Evolutionary conservation across 2,329 filamentous ascomycete species (phyloP).

Genomic region (Nothophoma quercina): DNA sequence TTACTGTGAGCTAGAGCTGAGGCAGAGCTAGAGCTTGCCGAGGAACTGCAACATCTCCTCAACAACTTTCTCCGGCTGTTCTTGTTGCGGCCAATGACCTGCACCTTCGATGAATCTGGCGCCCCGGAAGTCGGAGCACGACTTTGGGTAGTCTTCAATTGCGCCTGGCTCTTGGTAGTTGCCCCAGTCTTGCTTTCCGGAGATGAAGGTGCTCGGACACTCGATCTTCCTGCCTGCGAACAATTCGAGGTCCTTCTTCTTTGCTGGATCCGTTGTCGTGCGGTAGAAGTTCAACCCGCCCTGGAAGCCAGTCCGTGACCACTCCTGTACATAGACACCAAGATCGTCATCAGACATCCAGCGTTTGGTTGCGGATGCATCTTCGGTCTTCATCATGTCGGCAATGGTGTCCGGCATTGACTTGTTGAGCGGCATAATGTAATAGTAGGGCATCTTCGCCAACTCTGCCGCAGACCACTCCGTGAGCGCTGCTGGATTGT

Average conservation of each 20-base stretch:
- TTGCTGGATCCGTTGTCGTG: constrained; percentile 61
- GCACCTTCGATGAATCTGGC: constrained; percentile 64
- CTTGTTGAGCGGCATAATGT: constrained; percentile 67
- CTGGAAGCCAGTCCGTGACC: constrained; percentile 68
- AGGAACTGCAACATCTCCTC: constrained; percentile 57
- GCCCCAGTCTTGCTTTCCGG: constrained; percentile 70
- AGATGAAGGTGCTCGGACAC: constrained; percentile 68
- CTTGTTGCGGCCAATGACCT: constrained; percentile 76
- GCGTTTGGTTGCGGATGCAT: constrained; percentile 52
- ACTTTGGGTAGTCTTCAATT: constrained; percentile 63
- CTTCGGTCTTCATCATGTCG: constrained; percentile 62
- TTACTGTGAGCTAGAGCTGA: background rate
- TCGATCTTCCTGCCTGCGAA: constrained; percentile 69
- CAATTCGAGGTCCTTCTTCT: constrained; percentile 61
- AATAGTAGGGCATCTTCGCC: constrained; percentile 70
- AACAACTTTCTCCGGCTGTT: constrained; percentile 64
- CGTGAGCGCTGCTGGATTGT: constrained; percentile 61
- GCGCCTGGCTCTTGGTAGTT: constrained; percentile 72
- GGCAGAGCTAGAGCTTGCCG: constrained; percentile 17
- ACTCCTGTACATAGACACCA: constrained; percentile 67
- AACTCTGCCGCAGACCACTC: constrained; percentile 66
- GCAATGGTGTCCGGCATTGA: constrained; percentile 68
- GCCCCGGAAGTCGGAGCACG: constrained; percentile 63
- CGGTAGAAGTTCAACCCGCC: constrained; percentile 74
- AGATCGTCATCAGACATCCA: constrained; percentile 70